Base-by-base conservation (phyloP, 1,284 basidiomycete genomes). In the Austroboletus niveus region DNA sequence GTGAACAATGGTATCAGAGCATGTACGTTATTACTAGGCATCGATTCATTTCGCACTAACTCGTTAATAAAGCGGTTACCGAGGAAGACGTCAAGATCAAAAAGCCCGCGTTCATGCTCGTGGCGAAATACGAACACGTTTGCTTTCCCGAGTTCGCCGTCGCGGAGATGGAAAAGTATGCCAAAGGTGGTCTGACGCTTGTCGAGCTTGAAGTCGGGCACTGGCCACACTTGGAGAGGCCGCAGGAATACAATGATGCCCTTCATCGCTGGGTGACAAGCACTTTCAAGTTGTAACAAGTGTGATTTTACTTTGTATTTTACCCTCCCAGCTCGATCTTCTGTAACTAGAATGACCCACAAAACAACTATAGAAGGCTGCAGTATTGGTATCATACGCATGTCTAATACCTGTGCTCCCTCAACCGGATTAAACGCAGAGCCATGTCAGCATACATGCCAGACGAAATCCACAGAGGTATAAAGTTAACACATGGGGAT, bases 141-240 rank as follows among this genome's bases (percentile, higher is more conserved):
- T 65, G 61, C 29, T 14, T 52, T 42, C 50, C 47, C 22, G 59
- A 63, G 4, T 69, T 57, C 31, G 57, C 56, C 22, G 53, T 56
- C 22, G 10, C 51, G 32, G 48, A 48, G 38, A 70, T 68, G 0
- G 36, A 66, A 44, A 65, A 71, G 47, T 56, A 68, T 49, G 65
- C 69, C 8, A 48, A 47, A 32, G 60, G 56, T 34, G 67, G 67
- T 27, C 47, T 66, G 24, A 62, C 64, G 12, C 44, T 57, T 9
- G 63, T 46, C 32, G 64, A 68, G 42, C 64, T 72, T 27, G 62
- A 72, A 17, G 56, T 53, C 4, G 70, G 68, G 0, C 68, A 69
- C 35, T 69, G 69, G 65, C 46, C 52, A 4, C 66, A 61, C 0
- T 20, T 70, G 54, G 67, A 69, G 45, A 61, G 50, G 32, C 54